Evolutionary conservation across 371 early-diverging fungal genomes (phyloP).

Genomic region (Lichtheimia corymbifera): DNA sequence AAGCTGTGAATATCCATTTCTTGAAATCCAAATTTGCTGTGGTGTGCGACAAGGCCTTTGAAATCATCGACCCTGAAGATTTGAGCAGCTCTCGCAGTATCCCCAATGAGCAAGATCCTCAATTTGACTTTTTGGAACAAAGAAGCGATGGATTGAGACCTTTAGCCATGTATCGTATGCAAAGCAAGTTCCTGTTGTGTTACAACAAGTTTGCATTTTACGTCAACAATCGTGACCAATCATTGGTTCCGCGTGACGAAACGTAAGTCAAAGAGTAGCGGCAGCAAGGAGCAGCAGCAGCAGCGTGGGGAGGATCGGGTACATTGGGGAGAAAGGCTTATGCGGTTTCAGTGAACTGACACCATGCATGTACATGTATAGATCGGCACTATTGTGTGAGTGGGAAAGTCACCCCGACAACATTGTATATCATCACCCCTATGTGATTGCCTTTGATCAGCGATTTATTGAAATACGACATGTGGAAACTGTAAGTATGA

Average conservation of each 20-base stretch:
- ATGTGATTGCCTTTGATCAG: slow-evolving; percentile 79
- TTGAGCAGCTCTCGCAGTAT: slow-evolving; percentile 43
- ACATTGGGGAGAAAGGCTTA: too few relatives aligned
- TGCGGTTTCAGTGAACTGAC: too few relatives aligned
- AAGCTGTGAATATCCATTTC: slow-evolving; percentile 63
- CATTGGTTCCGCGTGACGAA: slow-evolving; percentile 24
- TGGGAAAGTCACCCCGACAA: slow-evolving; percentile 46
- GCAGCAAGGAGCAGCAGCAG: too few relatives aligned
- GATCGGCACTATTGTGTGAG: slow-evolving; percentile 21
- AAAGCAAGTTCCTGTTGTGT: slow-evolving; percentile 68
- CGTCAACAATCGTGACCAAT: slow-evolving; percentile 60
- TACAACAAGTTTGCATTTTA: slow-evolving; percentile 89
- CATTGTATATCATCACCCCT: slow-evolving; percentile 68
- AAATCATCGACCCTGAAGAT: slow-evolving; percentile 68
- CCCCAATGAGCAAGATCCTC: slow-evolving; percentile 68
- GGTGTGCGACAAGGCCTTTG: slow-evolving; percentile 75
- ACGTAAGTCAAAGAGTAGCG: slow-evolving; percentile 25
- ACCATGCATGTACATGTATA: background rate
- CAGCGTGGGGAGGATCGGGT: too few relatives aligned
- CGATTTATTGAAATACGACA: slow-evolving; percentile 83
- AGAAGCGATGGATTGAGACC: slow-evolving; percentile 65
- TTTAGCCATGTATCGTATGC: slow-evolving; percentile 73
- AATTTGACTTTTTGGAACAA: slow-evolving; percentile 72
- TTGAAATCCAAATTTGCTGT: slow-evolving; percentile 66
- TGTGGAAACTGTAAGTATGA: slow-evolving; percentile 52